These are phyloP conservation scores for Neurospora tetrasperma DNA, from an alignment of 495 filamentous ascomycete genomes.

Conservation along the genomic window DNA sequence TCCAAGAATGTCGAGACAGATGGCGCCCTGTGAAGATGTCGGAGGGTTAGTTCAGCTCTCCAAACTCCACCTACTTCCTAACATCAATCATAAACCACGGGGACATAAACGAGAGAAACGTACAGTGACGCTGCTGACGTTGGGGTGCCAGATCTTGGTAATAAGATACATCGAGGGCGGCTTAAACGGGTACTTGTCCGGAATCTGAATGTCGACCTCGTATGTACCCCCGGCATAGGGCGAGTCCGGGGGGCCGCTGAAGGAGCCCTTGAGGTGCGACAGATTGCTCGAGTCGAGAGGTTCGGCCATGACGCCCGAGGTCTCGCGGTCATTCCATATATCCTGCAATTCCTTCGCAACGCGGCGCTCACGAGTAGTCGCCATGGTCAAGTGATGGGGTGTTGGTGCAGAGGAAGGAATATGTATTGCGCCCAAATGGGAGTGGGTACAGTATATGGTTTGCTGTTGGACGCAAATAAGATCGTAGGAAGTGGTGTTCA, in stretches of 20 bases:
- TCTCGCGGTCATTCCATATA: constrained; percentile 59
- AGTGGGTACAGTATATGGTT: neutral
- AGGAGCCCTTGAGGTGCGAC: constrained; percentile 73
- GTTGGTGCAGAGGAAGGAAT: neutral
- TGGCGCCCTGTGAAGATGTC: constrained; percentile 59
- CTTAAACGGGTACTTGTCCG: constrained; percentile 84
- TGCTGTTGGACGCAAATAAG: neutral
- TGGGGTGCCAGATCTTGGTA: constrained; percentile 97
- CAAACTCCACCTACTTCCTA: neutral
- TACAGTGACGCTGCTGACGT: constrained; percentile 91
- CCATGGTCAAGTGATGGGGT: constrained; percentile 39
- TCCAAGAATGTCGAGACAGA: constrained; percentile 90
- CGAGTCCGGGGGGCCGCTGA: constrained; percentile 81
- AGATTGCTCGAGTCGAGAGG: constrained; percentile 59
- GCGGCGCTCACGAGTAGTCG: constrained; percentile 67
- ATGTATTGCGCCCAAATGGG: neutral
- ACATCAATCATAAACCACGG: neutral
- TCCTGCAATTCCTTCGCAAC: constrained; percentile 88
- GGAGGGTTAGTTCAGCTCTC: neutral
- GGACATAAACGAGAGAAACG: constrained; percentile 17
- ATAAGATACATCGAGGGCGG: constrained; percentile 88
- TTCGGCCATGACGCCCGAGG: constrained; percentile 61
- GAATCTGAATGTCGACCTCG: constrained; percentile 75
- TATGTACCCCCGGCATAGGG: constrained; percentile 88
- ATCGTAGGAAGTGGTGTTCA: neutral